Base-by-base conservation (phyloP, 352 stramenopile genomes). In the Phytophthora pistaciae region DNA sequence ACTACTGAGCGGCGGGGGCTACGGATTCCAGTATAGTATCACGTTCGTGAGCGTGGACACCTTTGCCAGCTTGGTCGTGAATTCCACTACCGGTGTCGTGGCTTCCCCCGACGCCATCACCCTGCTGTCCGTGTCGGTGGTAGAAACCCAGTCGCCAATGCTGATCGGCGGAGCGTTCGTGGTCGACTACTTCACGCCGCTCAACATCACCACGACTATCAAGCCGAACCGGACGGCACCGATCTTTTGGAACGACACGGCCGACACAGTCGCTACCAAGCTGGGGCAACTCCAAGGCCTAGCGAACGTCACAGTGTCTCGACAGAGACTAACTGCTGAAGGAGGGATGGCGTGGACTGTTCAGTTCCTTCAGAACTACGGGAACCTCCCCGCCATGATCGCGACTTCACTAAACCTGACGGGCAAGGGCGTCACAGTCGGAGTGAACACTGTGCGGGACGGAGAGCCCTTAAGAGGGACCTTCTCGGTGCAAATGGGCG, bases 321-420 rank as follows among this genome's bases (percentile, higher is more conserved):
- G 65, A 0, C 66, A 76, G 11, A 71, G 67, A 52, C 63, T 92
- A 0, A 74, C 83, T 7, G 72, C 85, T 1, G 87, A 95, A 60
- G 83, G 85, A 16, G 82, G 64, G 2, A 90, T 85, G 72, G 78
- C 80, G 31, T 95, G 87, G 87, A 90, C 69, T 3, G 66, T 95
- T 9, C 83, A 82, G 27, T 95, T 95, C 50, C 25, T 72, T 0
- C 64, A 74, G 20, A 95, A 93, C 72, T 84, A 92, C 57, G 87
- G 85, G 2, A 79, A 89, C 33, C 48, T 95, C 13, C 46, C 53
- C 0, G 68, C 63, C 29, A 72, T 95, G 59, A 63, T 63, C 3
- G 70, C 70, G 18, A 66, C 57, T 18, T 82, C 79, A 8, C 4
- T 90, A 7, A 92, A 91, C n/a, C 52, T 95, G 10, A 91, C 85